Base-by-base conservation (phyloP, 495 filamentous ascomycete genomes). In the Cryomyces minteri region DNA sequence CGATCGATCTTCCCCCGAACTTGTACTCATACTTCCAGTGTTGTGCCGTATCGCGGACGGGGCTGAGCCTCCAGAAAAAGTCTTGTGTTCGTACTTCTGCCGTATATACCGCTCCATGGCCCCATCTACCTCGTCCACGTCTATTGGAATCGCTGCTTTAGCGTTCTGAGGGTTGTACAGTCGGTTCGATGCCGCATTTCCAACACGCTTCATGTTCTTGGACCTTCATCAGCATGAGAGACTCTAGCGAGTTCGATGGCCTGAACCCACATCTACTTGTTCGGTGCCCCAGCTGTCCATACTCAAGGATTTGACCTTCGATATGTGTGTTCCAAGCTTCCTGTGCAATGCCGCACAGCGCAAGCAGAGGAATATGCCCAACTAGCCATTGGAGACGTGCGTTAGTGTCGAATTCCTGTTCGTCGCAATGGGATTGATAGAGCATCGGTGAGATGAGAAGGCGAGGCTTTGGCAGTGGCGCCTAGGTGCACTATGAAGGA, bases 271-370 rank as follows among this genome's bases (percentile, higher is more conserved):
- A 63, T 96, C 90, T 45, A 98, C 86, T 63, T 98, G 92, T 32
- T 95, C 90, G 57, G 76, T 79, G 39, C 82, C 74, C 90, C 90
- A 98, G 42, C 76, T 85, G 58, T 98, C 90, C 90, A 96, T 95
- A 52, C 82, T 93, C 66, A 96, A 65, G 6, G 87, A 94, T 63
- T 98, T 98, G 63, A 98, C 84, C 62, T 96, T 98, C 39, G 88
- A 94, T 46, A 98, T 83, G 59, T 98, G 90, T 43, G 88, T 96
- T 43, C 92, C 92, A 54, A 96, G 70, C 63, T 96, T 96, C 54
- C 90, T 85, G 67, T 98, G 90, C 59, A 96, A 68, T 31, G 85
- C 73, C 46, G 88, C 90, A 72, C 90, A 98, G 58, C 92, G 84
- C 81, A 95, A 88, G 66, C 90, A 98, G 5, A 98, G 72, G 64